Conservation (phyloP, 1,284 basidiomycete genomes). For the Caloboletus firmus region DNA sequence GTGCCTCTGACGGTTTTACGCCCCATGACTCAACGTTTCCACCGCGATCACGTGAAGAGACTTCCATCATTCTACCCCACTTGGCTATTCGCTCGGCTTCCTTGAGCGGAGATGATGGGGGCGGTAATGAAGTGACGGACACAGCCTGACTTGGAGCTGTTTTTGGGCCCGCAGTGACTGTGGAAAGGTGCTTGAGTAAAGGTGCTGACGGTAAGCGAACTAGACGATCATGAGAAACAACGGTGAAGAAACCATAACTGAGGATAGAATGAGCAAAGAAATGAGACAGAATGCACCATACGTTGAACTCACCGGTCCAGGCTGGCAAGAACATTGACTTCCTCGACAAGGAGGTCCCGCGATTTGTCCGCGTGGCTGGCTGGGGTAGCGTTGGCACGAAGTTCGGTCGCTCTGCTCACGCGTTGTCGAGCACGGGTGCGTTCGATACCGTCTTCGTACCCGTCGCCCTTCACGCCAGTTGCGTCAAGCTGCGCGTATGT, state of each 20-base stretch:
- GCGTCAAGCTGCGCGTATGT: slow-evolving; percentile 87
- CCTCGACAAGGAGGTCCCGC: slow-evolving; percentile 59
- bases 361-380: slow-evolving; percentile 58
- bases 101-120: slow-evolving; percentile 50
- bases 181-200: slow-evolving; percentile 59
- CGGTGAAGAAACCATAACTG: slow-evolving; percentile 85
- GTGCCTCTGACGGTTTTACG: slow-evolving; percentile 61
- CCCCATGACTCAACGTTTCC: slow-evolving; percentile 78
- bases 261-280: slow-evolving; percentile 16
- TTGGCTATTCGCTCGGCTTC: slow-evolving; percentile 77
- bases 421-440: slow-evolving; percentile 85
- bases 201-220: slow-evolving; percentile 65
- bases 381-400: slow-evolving; percentile 54
- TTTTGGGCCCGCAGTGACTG: slow-evolving; percentile 45
- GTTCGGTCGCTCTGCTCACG: slow-evolving; percentile 56
- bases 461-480: slow-evolving; percentile 87
- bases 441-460: slow-evolving; percentile 88
- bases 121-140: slow-evolving; percentile 48
- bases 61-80: slow-evolving; percentile 85
- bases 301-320: slow-evolving; percentile 70
- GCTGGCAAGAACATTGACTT: slow-evolving; percentile 65
- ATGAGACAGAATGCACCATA: slow-evolving; percentile 13
- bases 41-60: slow-evolving; percentile 67
- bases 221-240: slow-evolving; percentile 76
- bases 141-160: slow-evolving; percentile 41